Conservation (phyloP, 139 green algal species). For the Chlamydomonas applanata region DNA sequence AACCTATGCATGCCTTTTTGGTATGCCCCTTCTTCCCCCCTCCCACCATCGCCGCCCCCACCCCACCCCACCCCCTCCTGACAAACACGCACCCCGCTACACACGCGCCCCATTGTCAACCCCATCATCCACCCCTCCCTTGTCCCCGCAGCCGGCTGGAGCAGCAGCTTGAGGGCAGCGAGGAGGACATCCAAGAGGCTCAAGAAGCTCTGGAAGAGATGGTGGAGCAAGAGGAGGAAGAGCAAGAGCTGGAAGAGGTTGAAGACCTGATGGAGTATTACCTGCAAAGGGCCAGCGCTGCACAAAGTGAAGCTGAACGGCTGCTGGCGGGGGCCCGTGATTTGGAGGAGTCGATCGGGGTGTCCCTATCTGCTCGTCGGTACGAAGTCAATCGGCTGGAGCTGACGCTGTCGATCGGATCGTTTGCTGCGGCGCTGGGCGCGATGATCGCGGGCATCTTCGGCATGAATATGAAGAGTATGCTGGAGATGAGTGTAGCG, state of each 20-base stretch:
- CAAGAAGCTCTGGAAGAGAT: constrained; percentile 78
- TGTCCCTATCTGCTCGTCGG: constrained; percentile 76
- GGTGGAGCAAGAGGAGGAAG: constrained; percentile 71
- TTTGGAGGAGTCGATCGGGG: constrained; percentile 88
- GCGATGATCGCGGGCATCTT: constrained; percentile 90
- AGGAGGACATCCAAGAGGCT: constrained; percentile 62
- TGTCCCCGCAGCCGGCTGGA: constrained; percentile 42
- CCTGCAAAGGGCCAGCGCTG: constrained; percentile 74
- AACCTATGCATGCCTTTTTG: no score
- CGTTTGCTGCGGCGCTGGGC: constrained; percentile 85
- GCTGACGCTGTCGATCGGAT: constrained; percentile 85
- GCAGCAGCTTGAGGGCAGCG: constrained; percentile 29
- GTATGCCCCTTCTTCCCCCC: no score
- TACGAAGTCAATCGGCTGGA: constrained; percentile 89
- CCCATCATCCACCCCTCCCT: no score
- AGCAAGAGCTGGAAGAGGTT: constrained; percentile 68
- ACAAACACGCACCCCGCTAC: no score
- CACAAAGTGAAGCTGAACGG: constrained; percentile 65
- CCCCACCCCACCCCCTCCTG: no score
- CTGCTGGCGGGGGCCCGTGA: constrained; percentile 74
- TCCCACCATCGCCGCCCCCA: no score
- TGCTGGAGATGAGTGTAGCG: constrained; percentile 76
- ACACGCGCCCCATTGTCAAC: no score
- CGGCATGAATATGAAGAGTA: constrained; percentile 82
- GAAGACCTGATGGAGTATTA: constrained; percentile 97